phyloP scores from a whole-genome alignment of 352 stramenopile species.

The Plasmopara viticola region DNA sequence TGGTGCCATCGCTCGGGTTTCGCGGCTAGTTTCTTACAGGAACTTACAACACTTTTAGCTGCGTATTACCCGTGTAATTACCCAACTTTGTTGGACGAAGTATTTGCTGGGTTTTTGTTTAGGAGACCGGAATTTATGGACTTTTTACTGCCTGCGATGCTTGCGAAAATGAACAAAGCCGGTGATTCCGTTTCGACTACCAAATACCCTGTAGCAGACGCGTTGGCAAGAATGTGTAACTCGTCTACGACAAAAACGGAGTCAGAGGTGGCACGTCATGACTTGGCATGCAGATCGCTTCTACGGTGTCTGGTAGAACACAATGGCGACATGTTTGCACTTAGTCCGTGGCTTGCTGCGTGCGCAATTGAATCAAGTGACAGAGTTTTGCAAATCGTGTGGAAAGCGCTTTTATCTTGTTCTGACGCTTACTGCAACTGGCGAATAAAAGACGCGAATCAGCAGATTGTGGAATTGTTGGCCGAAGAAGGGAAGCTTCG shows the following conservation, averaged over 20 bases:
- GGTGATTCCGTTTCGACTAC: conserved; percentile 48
- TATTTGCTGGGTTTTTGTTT: conserved; percentile 70
- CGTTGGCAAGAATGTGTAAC: conserved; percentile 42
- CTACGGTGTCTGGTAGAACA: conserved; percentile 66
- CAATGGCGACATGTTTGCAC: conserved; percentile 68
- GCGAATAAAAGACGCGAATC: conserved; percentile 30
- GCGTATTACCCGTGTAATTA: conserved; percentile 82
- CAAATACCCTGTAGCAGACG: conserved; percentile 67
- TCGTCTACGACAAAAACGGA: conserved; percentile 5
- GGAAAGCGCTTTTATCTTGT: conserved; percentile 35
- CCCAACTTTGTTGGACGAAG: conserved; percentile 74
- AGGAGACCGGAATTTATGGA: conserved; percentile 72
- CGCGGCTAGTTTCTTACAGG: conserved; percentile 55
- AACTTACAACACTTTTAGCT: conserved; percentile 62
- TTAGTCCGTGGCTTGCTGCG: conserved; percentile 65
- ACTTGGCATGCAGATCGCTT: conserved; percentile 60
- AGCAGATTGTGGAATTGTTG: conserved; percentile 53
- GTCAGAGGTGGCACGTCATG: conserved; percentile 33
- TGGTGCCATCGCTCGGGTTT: conserved; percentile 68
- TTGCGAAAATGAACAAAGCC: conserved; percentile 66
- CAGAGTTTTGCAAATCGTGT: conserved; percentile 37
- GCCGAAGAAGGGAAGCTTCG: conserved; percentile 39
- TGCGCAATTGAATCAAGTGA: conserved; percentile 60
- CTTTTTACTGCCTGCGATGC: conserved; percentile 48
- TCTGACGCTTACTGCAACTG: conserved; percentile 21